Base-by-base conservation (phyloP, 2,329 filamentous ascomycete genomes). In the Tympanopsis confertula region DNA sequence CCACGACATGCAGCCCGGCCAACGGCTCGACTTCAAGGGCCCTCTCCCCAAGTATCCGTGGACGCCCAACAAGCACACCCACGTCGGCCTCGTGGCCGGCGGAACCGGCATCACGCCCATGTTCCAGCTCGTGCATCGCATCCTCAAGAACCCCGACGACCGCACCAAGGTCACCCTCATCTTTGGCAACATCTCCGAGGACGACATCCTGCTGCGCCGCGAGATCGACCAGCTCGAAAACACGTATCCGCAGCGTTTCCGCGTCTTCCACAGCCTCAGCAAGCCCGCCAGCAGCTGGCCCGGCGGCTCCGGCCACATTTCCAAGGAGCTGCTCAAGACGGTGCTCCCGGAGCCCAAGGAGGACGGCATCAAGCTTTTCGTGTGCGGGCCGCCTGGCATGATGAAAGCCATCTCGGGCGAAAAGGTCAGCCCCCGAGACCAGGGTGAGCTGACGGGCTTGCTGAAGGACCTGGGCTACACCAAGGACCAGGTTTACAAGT, bases 41-140 rank as follows among this genome's bases (percentile, higher is more conserved):
- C 91, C 91, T 2, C 77, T 98, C 28, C 85, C 86, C 52, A 98
- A 98, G 65, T 96, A 95, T 63, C 63, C 76, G 20, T 96, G 88
- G 88, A 56, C 75, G 38, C 55, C 80, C 48, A 96, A 96, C 74
- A 95, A 94, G 75, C 88, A 95, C 68, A 68, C 85, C 43, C 87
- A 96, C 68, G 7, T 33, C 7, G 30, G 30, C 28, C 69, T 89
- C 47, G 74, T 98, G 45, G 86, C 89, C n/a, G 91, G 91, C 51
- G 91, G 91, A 46, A 95, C 91, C 5, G 91, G 91, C 43, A 94
- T 98, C 60, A 91, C 91, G 10, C 91, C 91, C 49, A 95, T 96
- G 89, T 96, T 85, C 71, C 91, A 98, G 70, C 78, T 98, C 35
- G 70, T 78, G 46, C 86, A 86, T 44, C 74, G 80, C 55, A 94